Percentiles rank a stretch among this genome's conserved stretches.
Evolutionary conservation across 2,329 filamentous ascomycete species (phyloP).

Genomic region (Pseudogymnoascus sp.): DNA sequence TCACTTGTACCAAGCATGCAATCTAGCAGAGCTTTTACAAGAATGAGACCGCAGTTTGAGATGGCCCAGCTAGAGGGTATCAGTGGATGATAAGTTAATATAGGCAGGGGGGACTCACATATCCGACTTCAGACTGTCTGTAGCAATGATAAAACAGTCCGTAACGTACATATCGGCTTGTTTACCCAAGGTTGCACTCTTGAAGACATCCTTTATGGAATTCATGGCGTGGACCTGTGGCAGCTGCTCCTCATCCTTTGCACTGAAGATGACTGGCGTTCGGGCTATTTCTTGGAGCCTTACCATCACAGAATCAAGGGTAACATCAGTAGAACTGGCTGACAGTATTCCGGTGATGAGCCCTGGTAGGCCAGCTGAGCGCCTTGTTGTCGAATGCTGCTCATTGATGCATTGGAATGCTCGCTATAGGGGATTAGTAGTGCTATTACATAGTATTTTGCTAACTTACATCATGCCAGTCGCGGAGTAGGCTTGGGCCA

Average conservation of each 20-base stretch:
- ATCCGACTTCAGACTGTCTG: constrained; percentile 68
- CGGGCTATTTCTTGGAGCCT: constrained; percentile 55
- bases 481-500: constrained; percentile 37
- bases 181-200: constrained; percentile 67
- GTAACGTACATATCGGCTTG: constrained; percentile 69
- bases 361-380: constrained; percentile 86
- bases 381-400: constrained; percentile 74
- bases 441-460: not conserved
- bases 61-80: constrained; percentile 67
- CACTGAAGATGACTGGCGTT: constrained; percentile 43
- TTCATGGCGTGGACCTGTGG: constrained; percentile 95
- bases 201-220: constrained; percentile 86
- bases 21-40: constrained; percentile 80
- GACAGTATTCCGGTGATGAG: constrained; percentile 75
- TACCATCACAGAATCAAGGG: constrained; percentile 58
- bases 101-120: constrained; percentile 46
- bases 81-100: not conserved
- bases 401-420: constrained; percentile 64
- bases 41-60: constrained; percentile 83
- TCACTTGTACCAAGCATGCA: constrained; percentile 69
- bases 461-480: constrained; percentile 61
- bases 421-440: constrained; percentile 35
- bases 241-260: constrained; percentile 59
- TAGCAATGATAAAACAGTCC: constrained; percentile 69
- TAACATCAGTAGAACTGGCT: constrained; percentile 51